Evolutionary conservation across 345 rosid genomes (phyloP).

Genomic region (Eutrema heterophyllum): DNA sequence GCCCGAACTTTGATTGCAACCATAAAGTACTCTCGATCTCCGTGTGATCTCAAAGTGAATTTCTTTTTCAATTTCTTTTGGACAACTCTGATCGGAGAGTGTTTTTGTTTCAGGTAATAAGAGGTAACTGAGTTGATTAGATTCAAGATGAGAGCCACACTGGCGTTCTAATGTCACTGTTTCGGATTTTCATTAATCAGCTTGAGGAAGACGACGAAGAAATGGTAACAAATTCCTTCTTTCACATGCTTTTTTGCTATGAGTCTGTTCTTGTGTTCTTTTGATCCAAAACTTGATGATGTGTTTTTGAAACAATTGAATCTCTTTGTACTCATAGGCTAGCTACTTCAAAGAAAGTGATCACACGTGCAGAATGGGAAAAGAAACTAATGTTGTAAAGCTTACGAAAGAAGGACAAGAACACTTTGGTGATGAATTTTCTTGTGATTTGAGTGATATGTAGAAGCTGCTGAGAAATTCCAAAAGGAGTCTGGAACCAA

Average conservation of each 20-base stretch:
- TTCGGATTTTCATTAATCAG: constrained; percentile 52
- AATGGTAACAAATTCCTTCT: constrained; percentile 39
- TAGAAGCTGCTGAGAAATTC: constrained; percentile 90
- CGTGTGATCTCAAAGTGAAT: not conserved
- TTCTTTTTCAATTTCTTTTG: not conserved
- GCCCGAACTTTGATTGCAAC: not conserved
- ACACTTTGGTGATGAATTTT: constrained; percentile 92
- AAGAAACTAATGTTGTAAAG: constrained; percentile 82
- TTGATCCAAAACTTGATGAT: not conserved
- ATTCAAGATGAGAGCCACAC: constrained; percentile 17
- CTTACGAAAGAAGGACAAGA: constrained; percentile 94
- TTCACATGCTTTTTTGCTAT: not conserved
- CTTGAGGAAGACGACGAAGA: constrained; percentile 54
- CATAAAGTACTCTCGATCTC: not conserved
- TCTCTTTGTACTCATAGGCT: constrained; percentile 27
- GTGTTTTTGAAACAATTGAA: not conserved
- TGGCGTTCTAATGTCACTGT: constrained; percentile 53
- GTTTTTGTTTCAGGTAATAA: constrained; percentile 14
- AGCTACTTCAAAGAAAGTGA: constrained; percentile 65
- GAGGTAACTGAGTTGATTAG: constrained; percentile 3
- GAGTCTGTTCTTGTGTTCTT: not conserved
- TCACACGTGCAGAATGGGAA: constrained; percentile 85
- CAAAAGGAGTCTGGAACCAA: constrained; percentile 88
- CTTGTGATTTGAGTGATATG: constrained; percentile 95
- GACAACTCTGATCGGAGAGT: not conserved